Conservation (phyloP, 78 protist genomes). For the Emiliania huxleyi region DNA sequence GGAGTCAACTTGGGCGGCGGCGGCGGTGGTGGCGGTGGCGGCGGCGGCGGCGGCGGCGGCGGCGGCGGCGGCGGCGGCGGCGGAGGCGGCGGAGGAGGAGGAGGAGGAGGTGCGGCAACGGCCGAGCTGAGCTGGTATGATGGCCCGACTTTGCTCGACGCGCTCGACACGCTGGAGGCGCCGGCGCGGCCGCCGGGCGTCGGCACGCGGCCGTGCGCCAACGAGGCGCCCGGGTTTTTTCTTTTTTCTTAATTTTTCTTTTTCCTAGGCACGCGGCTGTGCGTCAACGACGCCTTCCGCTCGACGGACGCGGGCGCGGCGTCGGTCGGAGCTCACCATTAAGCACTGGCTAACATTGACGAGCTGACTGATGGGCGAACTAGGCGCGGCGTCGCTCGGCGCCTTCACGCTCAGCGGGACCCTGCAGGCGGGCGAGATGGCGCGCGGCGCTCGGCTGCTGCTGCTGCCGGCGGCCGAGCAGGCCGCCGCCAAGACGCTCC, state of each 20-base stretch:
- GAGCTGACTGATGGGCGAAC: too few relatives aligned
- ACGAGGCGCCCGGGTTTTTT: too few relatives aligned
- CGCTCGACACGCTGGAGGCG: not conserved
- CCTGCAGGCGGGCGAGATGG: not conserved
- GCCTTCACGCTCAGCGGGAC: not conserved
- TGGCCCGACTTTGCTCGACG: slow-evolving; percentile 27
- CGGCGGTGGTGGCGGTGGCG: not conserved
- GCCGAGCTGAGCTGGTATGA: slow-evolving; percentile 21
- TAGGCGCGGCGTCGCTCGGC: not conserved
- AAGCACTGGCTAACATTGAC: too few relatives aligned
- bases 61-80: not conserved
- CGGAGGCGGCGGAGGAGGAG: not conserved
- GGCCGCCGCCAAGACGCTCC: not conserved
- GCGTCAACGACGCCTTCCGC: not conserved
- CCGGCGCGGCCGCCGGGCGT: not conserved
- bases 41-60: not conserved
- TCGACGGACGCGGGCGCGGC: not conserved
- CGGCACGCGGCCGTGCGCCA: not conserved
- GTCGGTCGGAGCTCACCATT: not conserved
- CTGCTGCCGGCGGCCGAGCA: not conserved
- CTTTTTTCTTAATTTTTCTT: too few relatives aligned
- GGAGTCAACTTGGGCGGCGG: slow-evolving; percentile 2
- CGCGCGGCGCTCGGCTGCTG: not conserved
- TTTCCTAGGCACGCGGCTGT: too few relatives aligned
- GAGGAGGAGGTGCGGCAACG: not conserved